A percentile compares a stretch with the other conserved stretches of the same genome.
Evolutionary conservation across 192 early-diverging fungal species (phyloP).

Genomic region (Phycomyces nitens): DNA sequence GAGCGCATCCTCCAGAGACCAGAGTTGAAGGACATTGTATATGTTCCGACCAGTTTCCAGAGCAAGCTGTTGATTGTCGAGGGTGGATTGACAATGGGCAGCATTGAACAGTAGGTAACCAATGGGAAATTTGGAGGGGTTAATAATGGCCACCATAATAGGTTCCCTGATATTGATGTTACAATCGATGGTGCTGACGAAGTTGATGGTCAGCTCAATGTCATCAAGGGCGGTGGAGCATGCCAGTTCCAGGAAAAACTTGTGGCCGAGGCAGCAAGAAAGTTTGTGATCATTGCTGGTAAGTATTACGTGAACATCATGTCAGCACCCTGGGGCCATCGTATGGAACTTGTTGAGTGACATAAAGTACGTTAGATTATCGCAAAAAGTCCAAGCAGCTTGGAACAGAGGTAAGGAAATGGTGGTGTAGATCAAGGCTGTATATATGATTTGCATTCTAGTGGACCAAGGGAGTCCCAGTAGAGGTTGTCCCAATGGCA

Average conservation of each 20-base stretch:
- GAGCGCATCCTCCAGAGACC: slow-evolving; percentile 65
- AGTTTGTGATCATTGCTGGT: slow-evolving; percentile 82
- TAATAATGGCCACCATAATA: slow-evolving; percentile 73
- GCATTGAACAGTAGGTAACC: slow-evolving; percentile 66
- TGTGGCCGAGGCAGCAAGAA: slow-evolving; percentile 77
- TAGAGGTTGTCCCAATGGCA: slow-evolving; percentile 89
- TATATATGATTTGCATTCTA: slow-evolving; percentile 25
- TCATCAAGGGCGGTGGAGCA: slow-evolving; percentile 86
- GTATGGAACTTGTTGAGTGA: too few species aligned
- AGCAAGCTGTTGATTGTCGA: slow-evolving; percentile 79
- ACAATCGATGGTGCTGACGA: slow-evolving; percentile 92
- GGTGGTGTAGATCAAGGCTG: not conserved
- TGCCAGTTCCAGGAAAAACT: slow-evolving; percentile 92
- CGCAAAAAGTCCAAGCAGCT: slow-evolving; percentile 68
- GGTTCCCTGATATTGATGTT: slow-evolving; percentile 69
- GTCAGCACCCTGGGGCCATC: too few species aligned
- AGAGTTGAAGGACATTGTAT: slow-evolving; percentile 73
- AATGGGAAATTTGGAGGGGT: slow-evolving; percentile 32
- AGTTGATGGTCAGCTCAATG: slow-evolving; percentile 80
- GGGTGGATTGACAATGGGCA: slow-evolving; percentile 74
- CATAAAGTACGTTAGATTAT: slow-evolving; percentile 49
- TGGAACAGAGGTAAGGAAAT: slow-evolving; percentile 20
- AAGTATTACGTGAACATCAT: not conserved
- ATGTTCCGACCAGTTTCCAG: slow-evolving; percentile 93
- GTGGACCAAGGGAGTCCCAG: slow-evolving; percentile 80